These are phyloP conservation scores for Punica granatum DNA, from an alignment of 345 rosid species.

Conservation along the genomic window DNA sequence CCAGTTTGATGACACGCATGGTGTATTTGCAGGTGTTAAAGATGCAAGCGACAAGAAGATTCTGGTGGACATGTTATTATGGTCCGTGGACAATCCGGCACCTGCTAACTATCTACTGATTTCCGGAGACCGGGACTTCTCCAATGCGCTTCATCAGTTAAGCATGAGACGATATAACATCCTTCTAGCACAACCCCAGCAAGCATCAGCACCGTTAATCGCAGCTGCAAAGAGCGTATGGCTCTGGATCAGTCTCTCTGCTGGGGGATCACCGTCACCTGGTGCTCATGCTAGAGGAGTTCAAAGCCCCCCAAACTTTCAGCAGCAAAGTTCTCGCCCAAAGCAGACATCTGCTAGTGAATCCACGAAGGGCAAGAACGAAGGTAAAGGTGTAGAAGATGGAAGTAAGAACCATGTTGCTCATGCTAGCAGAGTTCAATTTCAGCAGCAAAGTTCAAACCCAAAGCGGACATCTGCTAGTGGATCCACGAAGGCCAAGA, in stretches of 20 bases:
- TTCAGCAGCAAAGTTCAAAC: constrained; percentile 19
- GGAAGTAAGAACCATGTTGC: constrained; percentile 16
- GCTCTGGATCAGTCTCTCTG: constrained; percentile 37
- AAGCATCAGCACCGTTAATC: constrained; percentile 33
- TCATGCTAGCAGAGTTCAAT: too few relatives aligned
- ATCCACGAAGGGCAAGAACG: constrained; percentile 9
- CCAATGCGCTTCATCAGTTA: constrained; percentile 43
- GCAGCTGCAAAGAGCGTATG: constrained; percentile 45
- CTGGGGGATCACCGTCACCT: constrained; percentile 33
- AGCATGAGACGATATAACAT: constrained; percentile 43
- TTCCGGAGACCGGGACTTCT: constrained; percentile 42
- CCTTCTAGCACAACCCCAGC: constrained; percentile 36
- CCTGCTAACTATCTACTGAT: constrained; percentile 40
- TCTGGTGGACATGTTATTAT: constrained; percentile 44
- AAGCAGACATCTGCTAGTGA: constrained; percentile 17
- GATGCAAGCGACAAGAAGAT: too few relatives aligned
- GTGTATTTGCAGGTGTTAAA: constrained; percentile 16
- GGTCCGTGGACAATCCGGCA: constrained; percentile 50
- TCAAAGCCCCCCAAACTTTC: constrained; percentile 15
- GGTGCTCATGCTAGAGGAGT: constrained; percentile 12
- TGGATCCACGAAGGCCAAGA: too few relatives aligned
- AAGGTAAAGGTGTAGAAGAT: constrained; percentile 17
- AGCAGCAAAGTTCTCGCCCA: constrained; percentile 16
- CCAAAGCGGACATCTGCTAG: too few relatives aligned
- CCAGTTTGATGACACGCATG: not conserved